Base-by-base conservation (phyloP, 2,329 filamentous ascomycete genomes). In the Nemania sp. region DNA sequence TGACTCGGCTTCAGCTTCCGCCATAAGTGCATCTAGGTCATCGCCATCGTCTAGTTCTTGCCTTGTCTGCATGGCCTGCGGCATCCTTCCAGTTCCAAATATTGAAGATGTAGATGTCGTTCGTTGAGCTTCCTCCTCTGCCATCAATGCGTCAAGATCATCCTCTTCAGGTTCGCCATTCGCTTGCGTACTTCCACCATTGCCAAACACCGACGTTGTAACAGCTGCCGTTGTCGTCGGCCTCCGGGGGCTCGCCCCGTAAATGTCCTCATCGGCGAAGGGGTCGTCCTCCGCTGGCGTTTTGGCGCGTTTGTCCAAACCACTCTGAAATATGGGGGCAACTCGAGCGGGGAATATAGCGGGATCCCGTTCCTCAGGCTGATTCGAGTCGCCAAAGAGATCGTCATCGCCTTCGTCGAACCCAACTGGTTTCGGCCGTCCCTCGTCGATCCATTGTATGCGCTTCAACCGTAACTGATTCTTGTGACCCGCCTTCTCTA, bases 401-500 rank as follows among this genome's bases (percentile, higher is more conserved):
- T 75, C 73, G 2, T 80, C 77, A 1, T 81, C 52, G 45, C 29
- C 58, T 6, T 67, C 54, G 1, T 66, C 77, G 0, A 76, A 73
- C 0, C 69, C 64, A 52, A 76, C 71, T 0, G 78, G 71, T 54
- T 81, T 87, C 0, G 89, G 88, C 72, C 87, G 92, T 8, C 87
- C 84, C 78, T 97, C 92, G 64, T 95, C 88, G 72, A 98, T 95
- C 92, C 93, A 97, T 70, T 92, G 89, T 77, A 88, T 88, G 68
- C 95, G 87, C 81, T 91, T 91, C 35, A 88, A 86, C 71, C 92
- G 88, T 78, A 98, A 86, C 15, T 86, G 85, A 77, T 92, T 94
- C 74, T 91, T 93, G 80, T 98, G 96, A 1, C 96, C 96, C 0
- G 93, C 85, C 80, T 97, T 98, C 79, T 99, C 96, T 2, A 98